A percentile compares a stretch with the other conserved stretches of the same genome.
phyloP scores from a whole-genome alignment of 140 eudicot species.

The Stevia rebaudiana region DNA sequence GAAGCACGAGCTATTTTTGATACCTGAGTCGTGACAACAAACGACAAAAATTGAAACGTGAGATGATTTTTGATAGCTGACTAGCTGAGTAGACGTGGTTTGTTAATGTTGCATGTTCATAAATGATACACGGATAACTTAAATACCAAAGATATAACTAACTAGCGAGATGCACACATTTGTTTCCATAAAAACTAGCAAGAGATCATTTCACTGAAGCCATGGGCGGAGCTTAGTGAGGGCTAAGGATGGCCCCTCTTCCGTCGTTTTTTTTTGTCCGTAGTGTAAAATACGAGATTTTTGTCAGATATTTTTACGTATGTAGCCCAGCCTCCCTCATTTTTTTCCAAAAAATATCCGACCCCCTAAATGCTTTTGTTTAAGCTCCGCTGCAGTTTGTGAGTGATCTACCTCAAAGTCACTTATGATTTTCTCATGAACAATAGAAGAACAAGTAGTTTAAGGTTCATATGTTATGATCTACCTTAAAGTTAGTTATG shows the following conservation, averaged over 20 bases:
- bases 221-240: too few species aligned
- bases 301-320: too few species aligned
- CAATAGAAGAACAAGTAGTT: not conserved
- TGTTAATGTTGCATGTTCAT: not conserved
- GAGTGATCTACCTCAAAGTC: not conserved
- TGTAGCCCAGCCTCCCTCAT: too few species aligned
- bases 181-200: not conserved
- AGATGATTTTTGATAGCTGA: not conserved
- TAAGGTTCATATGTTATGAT: not conserved
- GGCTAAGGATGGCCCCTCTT: too few species aligned
- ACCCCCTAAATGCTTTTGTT: too few species aligned
- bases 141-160: not conserved
- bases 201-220: not conserved
- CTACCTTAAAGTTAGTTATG: too few species aligned
- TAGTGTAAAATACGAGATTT: too few species aligned
- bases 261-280: too few species aligned
- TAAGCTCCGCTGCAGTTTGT: too few species aligned
- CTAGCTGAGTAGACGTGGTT: too few species aligned
- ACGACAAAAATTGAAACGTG: not conserved
- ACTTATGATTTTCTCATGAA: not conserved
- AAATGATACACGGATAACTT: not conserved
- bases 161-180: not conserved
- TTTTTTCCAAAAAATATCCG: too few species aligned
- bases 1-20: too few species aligned
- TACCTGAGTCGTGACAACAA: not conserved